Evolutionary conservation across 352 stramenopile genomes (phyloP), one percentile per base, ranked within the genome.

Genomic region (Phytopythium vexans): DNA sequence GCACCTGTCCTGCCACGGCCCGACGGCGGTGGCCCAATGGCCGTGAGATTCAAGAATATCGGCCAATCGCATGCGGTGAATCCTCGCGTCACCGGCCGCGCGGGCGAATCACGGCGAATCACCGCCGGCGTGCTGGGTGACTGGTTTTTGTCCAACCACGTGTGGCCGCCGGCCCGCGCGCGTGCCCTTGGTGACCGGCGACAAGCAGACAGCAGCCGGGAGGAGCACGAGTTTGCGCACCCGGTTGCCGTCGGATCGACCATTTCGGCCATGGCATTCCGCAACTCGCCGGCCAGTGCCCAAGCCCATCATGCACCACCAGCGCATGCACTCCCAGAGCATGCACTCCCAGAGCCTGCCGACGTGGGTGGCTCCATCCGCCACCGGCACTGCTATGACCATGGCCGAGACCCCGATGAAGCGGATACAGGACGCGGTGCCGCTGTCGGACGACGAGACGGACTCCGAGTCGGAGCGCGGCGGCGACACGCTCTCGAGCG

Each of bases 401-500:
- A 60, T 37, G 36, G 41, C 44, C 42, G 52, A 34, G 52, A 64
- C 57, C 38, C 52, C 36, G 46, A 44, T 40, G 49, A 71, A 31
- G 41, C 40, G 41, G 59, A 27, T 27, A 27, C 21, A 68, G 36
- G 56, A 83, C 38, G 66, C 66, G 21, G 41, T 62, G 44, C 68
- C 69, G 39, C 69, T 74, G 21, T 88, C 77, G 32, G 68, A 81
- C 38, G 75, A 86, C 36, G 78, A 89, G 55, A 89, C 78, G 7
- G 75, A 89, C 68, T 81, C 68, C 59, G 78, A 89, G 53, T 84
- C 75, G 49, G 75, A 86, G 41, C 71, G 66, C 27, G 74, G 66
- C 42, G 74, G 68, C 60, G 62, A 63, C 64, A 78, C 62, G 15
- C 68, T 75, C 0, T 66, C 63, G 59, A 67, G 66, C 54, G 72